Percentiles rank a stretch among this genome's conserved stretches.
phyloP scores from a whole-genome alignment of 75 land plant genomes.

The Picea sitchensis region DNA sequence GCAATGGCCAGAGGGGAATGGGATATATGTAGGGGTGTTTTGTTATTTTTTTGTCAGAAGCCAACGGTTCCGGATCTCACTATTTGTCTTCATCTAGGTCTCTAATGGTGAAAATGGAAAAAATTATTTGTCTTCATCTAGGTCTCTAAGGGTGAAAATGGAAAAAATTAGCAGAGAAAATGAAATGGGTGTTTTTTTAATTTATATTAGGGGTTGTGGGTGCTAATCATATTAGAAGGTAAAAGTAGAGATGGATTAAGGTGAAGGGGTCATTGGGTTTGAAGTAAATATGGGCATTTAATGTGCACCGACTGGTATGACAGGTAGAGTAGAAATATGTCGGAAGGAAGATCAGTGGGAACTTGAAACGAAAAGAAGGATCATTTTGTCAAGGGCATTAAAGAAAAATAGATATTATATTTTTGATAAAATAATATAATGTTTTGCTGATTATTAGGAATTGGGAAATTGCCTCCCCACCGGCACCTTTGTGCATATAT shows the following conservation, averaged over 20 bases:
- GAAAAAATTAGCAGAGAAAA: too few relatives aligned
- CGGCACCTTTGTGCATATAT: neutral
- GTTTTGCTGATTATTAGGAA: neutral
- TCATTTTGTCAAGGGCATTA: neutral
- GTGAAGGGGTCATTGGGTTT: too few relatives aligned
- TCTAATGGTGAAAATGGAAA: too few relatives aligned
- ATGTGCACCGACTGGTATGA: neutral
- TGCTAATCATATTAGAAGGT: too few relatives aligned
- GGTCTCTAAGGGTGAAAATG: too few relatives aligned
- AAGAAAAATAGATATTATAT: neutral
- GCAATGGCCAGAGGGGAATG: neutral
- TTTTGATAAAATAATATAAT: neutral
- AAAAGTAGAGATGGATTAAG: too few relatives aligned
- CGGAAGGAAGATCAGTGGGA: neutral
- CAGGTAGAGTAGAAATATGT: neutral
- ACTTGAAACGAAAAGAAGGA: neutral
- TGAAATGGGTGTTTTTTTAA: too few relatives aligned
- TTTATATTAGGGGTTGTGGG: too few relatives aligned
- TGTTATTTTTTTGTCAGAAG: neutral
- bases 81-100: neutral
- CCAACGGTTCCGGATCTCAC: slow-evolving; percentile 6
- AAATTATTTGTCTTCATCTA: neutral
- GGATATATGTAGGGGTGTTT: neutral
- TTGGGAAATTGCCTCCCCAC: neutral
- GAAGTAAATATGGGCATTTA: neutral